Percentiles rank a stretch among this genome's conserved stretches.
Conservation (phyloP, 306 rosid species). For the Glycine tomentella region DNA sequence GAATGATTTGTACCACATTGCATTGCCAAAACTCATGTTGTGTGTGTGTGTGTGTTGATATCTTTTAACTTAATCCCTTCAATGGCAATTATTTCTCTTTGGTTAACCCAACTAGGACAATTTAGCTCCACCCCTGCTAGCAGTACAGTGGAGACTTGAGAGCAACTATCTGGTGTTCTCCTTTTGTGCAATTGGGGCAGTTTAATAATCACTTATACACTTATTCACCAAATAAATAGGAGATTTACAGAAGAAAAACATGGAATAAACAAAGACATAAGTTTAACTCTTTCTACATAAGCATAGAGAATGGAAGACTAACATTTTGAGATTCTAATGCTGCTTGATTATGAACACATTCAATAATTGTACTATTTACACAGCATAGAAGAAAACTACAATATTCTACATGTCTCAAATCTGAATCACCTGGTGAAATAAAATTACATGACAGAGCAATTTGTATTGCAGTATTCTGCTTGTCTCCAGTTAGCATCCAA, state of each 20-base stretch:
- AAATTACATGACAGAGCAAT: conserved; percentile 98
- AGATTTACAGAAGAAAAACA: conserved; percentile 27
- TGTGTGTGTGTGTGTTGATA: neutral
- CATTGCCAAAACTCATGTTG: neutral
- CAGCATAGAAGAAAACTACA: conserved; percentile 29
- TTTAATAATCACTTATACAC: conserved; percentile 19
- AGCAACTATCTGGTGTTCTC: conserved; percentile 21
- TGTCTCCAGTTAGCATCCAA: conserved; percentile 99
- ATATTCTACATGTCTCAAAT: conserved; percentile 40
- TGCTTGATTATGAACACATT: conserved; percentile 28
- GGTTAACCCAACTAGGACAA: neutral
- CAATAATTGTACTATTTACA: conserved; percentile 30
- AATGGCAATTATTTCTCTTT: neutral
- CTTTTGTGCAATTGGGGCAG: neutral
- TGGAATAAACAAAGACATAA: conserved; percentile 21
- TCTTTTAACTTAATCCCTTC: conserved; percentile 13
- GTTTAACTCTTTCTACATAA: neutral
- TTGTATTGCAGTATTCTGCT: conserved; percentile 95
- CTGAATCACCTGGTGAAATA: conserved; percentile 86
- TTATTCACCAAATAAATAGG: conserved; percentile 40
- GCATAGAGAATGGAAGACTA: conserved; percentile 26
- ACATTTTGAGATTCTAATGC: conserved; percentile 33
- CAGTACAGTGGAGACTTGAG: conserved; percentile 19
- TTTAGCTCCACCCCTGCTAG: conserved; percentile 23
- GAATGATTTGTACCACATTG: neutral